Base-by-base conservation (phyloP, 163 green algal species). In the Picocystis sp. region DNA sequence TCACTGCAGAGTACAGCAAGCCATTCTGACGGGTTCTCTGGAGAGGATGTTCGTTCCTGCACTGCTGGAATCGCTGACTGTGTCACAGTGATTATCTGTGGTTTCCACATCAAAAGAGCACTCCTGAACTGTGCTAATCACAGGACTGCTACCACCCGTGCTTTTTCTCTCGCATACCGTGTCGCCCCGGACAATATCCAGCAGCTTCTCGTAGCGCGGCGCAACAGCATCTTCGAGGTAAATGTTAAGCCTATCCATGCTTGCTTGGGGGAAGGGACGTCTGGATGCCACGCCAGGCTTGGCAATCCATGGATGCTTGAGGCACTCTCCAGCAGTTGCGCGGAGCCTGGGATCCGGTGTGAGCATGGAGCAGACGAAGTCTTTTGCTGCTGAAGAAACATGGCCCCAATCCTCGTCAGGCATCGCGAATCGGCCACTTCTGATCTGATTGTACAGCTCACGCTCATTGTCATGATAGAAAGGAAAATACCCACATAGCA, bases 381-480 rank as follows among this genome's bases (percentile, higher is more conserved):
- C 53, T 19, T 57, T 56, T 23, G 53, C 53, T 5, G 19, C 34
- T 13, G 52, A 29, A 13, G 53, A 60, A 23, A 60, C 43, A 45
- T 60, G 41, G 13, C 14, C 43, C 53, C 53, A 60, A 12, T 60
- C 53, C n/a, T 60, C 53, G 13, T 23, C 35, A 12, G 53, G 53
- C 53, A 60, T 60, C 13, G 52, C 53, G 53, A 60, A 60, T 23
- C 10, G 38, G 21, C 53, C 53, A 13, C 21, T 34, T 22, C 34
- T 22, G 21, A 60, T 60, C 41, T 60, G 53, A 5, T 45, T 44
- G 53, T 60, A 60, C 14, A 60, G 35, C 43, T 60, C 53, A 22
- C 43, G 24, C 53, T 60, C 53, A 45, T 56, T 60, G 43, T 60
- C 53, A 45, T 56, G 42, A 35, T 60, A 60, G 53, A 60, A 60